phyloP scores from a whole-genome alignment of 306 rosid species.

The Trichosanthes truncata region DNA sequence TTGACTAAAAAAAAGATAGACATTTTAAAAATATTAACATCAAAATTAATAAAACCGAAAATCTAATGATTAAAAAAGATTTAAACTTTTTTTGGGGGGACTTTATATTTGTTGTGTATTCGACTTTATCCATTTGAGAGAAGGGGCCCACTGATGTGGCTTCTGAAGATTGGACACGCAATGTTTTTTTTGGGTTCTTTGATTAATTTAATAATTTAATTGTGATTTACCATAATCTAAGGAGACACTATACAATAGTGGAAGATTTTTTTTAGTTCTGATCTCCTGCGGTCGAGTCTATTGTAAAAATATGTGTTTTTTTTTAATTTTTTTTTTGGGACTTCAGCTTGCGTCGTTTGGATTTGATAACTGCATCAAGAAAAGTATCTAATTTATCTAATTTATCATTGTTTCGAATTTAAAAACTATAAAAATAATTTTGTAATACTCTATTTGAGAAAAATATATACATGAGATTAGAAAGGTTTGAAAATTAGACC shows the following conservation, averaged over 20 bases:
- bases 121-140: conserved; percentile 15
- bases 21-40: too few species aligned
- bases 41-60: too few species aligned
- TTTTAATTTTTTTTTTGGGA: background rate
- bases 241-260: background rate
- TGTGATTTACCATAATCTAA: background rate
- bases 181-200: background rate
- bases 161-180: background rate
- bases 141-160: conserved; percentile 11
- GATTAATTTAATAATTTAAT: background rate
- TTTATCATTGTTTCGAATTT: too few species aligned
- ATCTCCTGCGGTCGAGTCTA: background rate
- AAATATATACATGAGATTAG: too few species aligned
- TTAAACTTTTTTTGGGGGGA: background rate
- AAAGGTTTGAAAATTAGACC: too few species aligned
- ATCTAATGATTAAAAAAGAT: too few species aligned
- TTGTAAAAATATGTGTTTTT: background rate
- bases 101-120: background rate
- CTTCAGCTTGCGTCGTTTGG: background rate
- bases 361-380: background rate
- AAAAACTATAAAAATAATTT: too few species aligned
- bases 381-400: background rate
- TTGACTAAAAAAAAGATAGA: too few species aligned
- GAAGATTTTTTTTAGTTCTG: background rate
- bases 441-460: too few species aligned